Percentiles rank a stretch among this genome's conserved stretches.
phyloP scores from a whole-genome alignment of 441 rosid genomes.

The Macaranga tanarius region DNA sequence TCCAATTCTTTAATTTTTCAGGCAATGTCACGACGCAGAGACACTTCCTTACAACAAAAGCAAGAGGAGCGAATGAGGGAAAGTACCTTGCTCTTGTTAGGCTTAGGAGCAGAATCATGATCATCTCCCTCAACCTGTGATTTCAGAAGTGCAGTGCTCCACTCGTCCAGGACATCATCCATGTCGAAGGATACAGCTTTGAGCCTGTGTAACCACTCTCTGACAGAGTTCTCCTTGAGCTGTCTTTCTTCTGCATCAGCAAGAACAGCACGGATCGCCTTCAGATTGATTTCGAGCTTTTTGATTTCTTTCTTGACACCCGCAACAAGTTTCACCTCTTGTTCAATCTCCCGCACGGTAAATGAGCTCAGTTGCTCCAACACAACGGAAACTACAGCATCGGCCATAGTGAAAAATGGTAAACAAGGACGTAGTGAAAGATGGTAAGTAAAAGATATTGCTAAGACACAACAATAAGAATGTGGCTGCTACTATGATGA shows the following conservation, averaged over 20 bases:
- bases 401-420: neutral
- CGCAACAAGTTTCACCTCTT: neutral
- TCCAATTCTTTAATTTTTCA: neutral
- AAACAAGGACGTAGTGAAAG: too few relatives aligned
- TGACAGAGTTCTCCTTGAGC: neutral
- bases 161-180: constrained; percentile 22
- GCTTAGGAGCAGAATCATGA: neutral
- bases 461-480: too few relatives aligned
- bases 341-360: neutral
- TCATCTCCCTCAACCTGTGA: neutral
- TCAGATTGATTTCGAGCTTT: constrained; percentile 13
- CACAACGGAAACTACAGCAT: constrained; percentile 2
- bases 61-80: neutral
- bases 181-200: constrained; percentile 14
- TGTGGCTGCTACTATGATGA: neutral
- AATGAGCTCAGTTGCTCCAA: neutral
- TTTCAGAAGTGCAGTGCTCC: constrained; percentile 17
- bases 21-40: constrained; percentile 5
- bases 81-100: neutral
- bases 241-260: constrained; percentile 18
- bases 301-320: constrained; percentile 17
- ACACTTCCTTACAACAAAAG: neutral
- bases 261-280: constrained; percentile 20
- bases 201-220: constrained; percentile 20
- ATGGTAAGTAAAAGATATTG: too few relatives aligned